Evolutionary conservation across 2,329 filamentous ascomycete species (phyloP), one percentile per base, ranked within the genome.

Genomic region (Lachnellula arida): DNA sequence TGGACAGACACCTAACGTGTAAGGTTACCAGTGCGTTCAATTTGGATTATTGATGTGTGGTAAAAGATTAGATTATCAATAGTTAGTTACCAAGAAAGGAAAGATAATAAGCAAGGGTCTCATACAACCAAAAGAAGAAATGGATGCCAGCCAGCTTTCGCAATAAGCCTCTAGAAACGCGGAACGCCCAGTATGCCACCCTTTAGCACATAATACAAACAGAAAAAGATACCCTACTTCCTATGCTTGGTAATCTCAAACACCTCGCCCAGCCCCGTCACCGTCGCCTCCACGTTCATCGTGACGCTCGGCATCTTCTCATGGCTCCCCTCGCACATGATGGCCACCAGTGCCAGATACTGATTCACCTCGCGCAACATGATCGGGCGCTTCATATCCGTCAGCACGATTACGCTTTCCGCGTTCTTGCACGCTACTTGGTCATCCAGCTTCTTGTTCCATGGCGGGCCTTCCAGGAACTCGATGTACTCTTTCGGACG

Each of bases 241-340:
- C 67, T 81, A 53, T 78, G 76, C 69, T 85, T 86, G 8, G 84
- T 87, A 57, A 88, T 86, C 66, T 86, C 81, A 66, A 94, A 94
- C 60, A 94, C 90, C 68, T 91, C 84, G 40, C 85, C 84, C 67
- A 95, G 72, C 0, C 89, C 89, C 66, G 89, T 84, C 49, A 92
- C 88, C 34, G 92, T 87, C 0, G 89, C 86, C 66, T 90, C 87
- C 2, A 93, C 88, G 65, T 95, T 94, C 82, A 93, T 91, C 65
- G 91, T 91, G 59, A 95, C 88, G 60, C 92, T 76, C 4, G 88
- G 87, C 76, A 93, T 90, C 76, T 89, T 89, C 68, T 91, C 87
- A 64, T 90, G 89, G 28, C 86, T 88, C 53, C 89, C 89, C 68
- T 93, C 88, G 70, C 87, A 88, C 88, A 93, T 92, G 60, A 95